Evolutionary conservation across 2,329 filamentous ascomycete genomes (phyloP), one percentile per base, ranked within the genome.

Genomic region (Fusarium sterilihyphosum): DNA sequence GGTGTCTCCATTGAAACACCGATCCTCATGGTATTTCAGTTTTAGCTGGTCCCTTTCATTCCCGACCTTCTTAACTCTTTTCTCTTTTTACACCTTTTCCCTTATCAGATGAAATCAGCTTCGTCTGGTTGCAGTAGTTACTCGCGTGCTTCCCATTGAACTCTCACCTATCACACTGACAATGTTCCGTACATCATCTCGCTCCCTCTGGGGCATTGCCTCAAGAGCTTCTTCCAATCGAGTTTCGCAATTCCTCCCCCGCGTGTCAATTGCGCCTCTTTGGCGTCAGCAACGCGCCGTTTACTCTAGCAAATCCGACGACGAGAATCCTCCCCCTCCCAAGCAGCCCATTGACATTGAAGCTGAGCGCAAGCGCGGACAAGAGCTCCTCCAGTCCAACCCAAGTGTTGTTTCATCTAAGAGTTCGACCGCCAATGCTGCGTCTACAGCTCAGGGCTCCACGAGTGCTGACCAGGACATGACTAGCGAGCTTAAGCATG

Each of bases 401-500:
- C 92, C 92, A 1, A 88, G 89, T 44, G 81, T 84, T 12, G 92
- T 95, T 1, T 89, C 91, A 1, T 82, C 83, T 29, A 86, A 85
- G 47, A 95, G 92, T 4, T 85, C 84, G 17, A 83, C 86, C 22
- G 86, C 89, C 63, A 85, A 86, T 73, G 82, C 89, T 54, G 82
- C 88, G 44, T 85, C 89, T 18, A 41, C 61, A 56, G 59, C 70
- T 5, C 67, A 67, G 22, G 58, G 61, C 7, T 41, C 65, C 2
- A 16, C 18, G 14, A 65, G 59, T 13, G 61, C 56, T 16, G 73
- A 80, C 4, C 74, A 80, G 26, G 76, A 80, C 7, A 79, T 86
- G 16, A 46, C 61, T 3, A 77, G 80, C 5, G 83, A 82, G 10
- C 63, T 89, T 1, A 83, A 83, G 60, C 80, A 85, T 35, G 88